Base-by-base conservation (phyloP, 2,329 filamentous ascomycete genomes). In the Phyllosticta paracitricarpa region DNA sequence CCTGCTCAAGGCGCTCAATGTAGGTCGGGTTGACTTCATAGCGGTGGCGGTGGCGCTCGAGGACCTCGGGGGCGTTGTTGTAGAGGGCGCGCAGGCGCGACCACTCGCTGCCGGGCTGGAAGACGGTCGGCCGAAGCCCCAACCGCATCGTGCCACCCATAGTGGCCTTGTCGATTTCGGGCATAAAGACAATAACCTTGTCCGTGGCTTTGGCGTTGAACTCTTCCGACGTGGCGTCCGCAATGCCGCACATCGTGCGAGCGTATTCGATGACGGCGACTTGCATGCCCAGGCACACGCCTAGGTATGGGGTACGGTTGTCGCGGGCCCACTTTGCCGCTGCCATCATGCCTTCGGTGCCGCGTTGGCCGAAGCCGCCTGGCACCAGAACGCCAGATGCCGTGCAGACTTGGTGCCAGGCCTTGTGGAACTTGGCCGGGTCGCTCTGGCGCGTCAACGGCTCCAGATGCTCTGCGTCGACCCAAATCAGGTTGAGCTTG, bases 231-330 rank as follows among this genome's bases (percentile, higher is more conserved):
- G 78, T 79, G 0, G 83, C 84, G 53, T 78, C 75, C 3, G 76
- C 73, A 64, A 91, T 80, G 28, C 83, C 83, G 75, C 85, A 89
- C 1, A 93, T 78, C 66, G 90, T 86, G 52, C 91, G 85, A 1
- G 91, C 91, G 67, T 85, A 90, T 74, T 97, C 92, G 66, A 97
- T 88, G 55, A 96, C 91, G 22, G 93, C 91, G 55, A 96, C 83
- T 73, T 97, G 94, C 86, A 96, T 91, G 62, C 91, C 91, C 24
- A 97, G 79, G 72, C 93, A 97, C 65, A 97, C 88, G 63, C 94
- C 94, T 0, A 97, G 81, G 76, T 88, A 97, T 1, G 91, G 91
- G 3, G 84, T 84, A 64, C 88, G 86, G 68, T 91, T 86, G 66
- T 88, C 87, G 61, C 94, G 86, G 1, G 93, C 92, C 87, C 89